Evolutionary conservation across 108 stramenopile species (phyloP).

Genomic region (Schizochytrium sp.): DNA sequence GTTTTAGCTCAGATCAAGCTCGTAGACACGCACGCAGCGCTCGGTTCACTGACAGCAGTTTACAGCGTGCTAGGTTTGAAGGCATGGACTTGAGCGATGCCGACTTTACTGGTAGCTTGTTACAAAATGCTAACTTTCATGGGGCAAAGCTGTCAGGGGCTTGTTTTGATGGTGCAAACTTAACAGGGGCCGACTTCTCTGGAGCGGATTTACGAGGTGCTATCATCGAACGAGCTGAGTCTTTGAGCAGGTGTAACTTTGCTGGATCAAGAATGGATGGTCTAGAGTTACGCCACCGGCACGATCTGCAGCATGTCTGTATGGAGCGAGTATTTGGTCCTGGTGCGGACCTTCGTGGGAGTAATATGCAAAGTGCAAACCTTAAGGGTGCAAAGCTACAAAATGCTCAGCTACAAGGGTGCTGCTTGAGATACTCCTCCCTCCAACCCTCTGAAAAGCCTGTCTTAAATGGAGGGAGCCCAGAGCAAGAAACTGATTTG

Average conservation of each 20-base stretch:
- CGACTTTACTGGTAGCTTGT: not conserved
- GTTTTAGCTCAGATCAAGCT: not conserved
- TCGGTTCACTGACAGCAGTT: not conserved
- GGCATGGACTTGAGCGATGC: constrained; percentile 8
- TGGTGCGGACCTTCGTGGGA: not conserved
- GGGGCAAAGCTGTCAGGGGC: constrained; percentile 25
- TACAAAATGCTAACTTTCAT: not conserved
- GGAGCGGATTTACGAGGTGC: not conserved
- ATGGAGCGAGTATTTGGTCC: not conserved
- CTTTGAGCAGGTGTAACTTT: not conserved
- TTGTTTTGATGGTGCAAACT: not conserved
- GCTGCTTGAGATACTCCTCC: constrained; percentile 35
- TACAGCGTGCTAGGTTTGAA: constrained; percentile 11
- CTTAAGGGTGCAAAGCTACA: constrained; percentile 19
- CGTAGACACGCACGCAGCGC: constrained; percentile 2
- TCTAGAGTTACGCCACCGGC: not conserved
- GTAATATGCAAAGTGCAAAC: constrained; percentile 8
- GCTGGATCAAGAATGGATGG: not conserved
- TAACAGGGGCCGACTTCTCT: not conserved
- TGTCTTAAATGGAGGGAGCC: not conserved
- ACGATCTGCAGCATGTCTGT: constrained; percentile 15
- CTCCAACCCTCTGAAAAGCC: not conserved
- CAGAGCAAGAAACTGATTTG: constrained; percentile 8
- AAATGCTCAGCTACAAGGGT: constrained; percentile 10
- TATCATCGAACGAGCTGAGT: not conserved